Conservation (phyloP, 495 filamentous ascomycete genomes). For the Aspergillus coremiiformis region DNA sequence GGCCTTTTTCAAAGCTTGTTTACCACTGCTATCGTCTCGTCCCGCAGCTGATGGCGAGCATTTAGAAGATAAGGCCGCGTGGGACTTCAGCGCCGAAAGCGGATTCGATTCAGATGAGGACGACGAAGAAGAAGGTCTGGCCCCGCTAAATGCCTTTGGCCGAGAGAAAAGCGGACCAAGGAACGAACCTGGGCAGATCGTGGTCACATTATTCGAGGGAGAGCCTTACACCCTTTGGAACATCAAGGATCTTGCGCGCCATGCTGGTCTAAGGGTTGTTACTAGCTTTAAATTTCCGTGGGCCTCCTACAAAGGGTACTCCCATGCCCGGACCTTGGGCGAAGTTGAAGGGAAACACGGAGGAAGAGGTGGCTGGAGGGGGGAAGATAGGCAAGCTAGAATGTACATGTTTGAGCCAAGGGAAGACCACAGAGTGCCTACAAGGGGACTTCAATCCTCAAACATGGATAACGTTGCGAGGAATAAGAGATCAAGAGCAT, state of each 20-base stretch:
- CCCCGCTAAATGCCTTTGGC: not conserved
- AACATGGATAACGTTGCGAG: slow-evolving; percentile 4
- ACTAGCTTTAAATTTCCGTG: slow-evolving; percentile 73
- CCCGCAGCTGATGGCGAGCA: slow-evolving; percentile 23
- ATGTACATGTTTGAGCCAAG: slow-evolving; percentile 72
- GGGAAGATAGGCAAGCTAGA: slow-evolving; percentile 65
- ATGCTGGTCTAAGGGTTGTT: slow-evolving; percentile 66
- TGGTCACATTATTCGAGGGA: slow-evolving; percentile 86
- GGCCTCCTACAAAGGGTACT: slow-evolving; percentile 72
- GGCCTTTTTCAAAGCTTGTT: slow-evolving; percentile 63
- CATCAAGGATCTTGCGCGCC: slow-evolving; percentile 73
- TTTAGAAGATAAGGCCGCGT: slow-evolving; percentile 18
- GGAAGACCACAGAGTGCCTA: slow-evolving; percentile 31
- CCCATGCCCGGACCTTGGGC: slow-evolving; percentile 80
- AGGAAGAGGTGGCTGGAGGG: slow-evolving; percentile 61
- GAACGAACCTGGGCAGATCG: slow-evolving; percentile 52
- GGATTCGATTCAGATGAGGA: slow-evolving; percentile 7
- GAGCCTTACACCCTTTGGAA: slow-evolving; percentile 96
- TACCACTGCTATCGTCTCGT: slow-evolving; percentile 40
- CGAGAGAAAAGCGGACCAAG: slow-evolving; percentile 13
- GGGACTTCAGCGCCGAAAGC: slow-evolving; percentile 11
- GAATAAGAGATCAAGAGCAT: slow-evolving; percentile 39
- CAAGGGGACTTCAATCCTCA: not conserved
- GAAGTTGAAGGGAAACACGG: slow-evolving; percentile 55
- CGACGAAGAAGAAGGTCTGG: slow-evolving; percentile 10